Percentiles rank a stretch among this genome's conserved stretches.
phyloP scores from a whole-genome alignment of 2,329 filamentous ascomycete genomes.

The Monosporascus sp. region DNA sequence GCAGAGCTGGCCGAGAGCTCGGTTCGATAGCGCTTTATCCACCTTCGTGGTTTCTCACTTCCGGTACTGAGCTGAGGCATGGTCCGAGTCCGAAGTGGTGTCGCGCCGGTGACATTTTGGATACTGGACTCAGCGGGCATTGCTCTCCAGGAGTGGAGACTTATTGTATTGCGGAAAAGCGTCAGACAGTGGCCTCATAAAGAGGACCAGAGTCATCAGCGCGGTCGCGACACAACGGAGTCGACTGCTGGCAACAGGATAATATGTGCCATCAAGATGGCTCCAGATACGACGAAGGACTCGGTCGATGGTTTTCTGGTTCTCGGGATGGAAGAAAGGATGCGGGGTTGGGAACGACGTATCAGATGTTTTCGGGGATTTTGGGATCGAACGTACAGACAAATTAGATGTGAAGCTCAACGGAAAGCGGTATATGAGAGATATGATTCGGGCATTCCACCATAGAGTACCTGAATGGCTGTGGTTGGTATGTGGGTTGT shows the following conservation, averaged over 20 bases:
- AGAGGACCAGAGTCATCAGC: slow-evolving; percentile 54
- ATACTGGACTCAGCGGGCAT: slow-evolving; percentile 35
- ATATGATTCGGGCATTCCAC: neutral
- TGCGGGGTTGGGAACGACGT: neutral
- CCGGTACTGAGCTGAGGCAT: slow-evolving; percentile 35
- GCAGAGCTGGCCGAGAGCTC: slow-evolving; percentile 74
- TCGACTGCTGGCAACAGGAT: slow-evolving; percentile 39
- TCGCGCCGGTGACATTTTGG: slow-evolving; percentile 40
- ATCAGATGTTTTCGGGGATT: neutral
- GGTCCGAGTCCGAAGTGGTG: slow-evolving; percentile 32
- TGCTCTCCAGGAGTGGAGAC: slow-evolving; percentile 22
- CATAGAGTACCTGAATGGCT: neutral
- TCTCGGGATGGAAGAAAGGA: neutral
- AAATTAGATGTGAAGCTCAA: neutral
- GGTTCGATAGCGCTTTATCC: slow-evolving; percentile 73
- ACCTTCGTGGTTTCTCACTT: slow-evolving; percentile 35
- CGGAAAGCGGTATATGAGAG: neutral
- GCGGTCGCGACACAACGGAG: slow-evolving; percentile 49
- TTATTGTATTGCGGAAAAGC: slow-evolving; percentile 35
- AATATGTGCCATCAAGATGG: slow-evolving; percentile 48
- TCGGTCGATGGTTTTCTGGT: slow-evolving; percentile 12
- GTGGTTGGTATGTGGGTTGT: neutral
- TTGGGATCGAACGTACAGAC: neutral
- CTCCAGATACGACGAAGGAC: slow-evolving; percentile 17
- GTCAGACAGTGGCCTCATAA: slow-evolving; percentile 45